Evolutionary conservation across 768 basidiomycete species (phyloP).

Genomic region (Amyloporia xantha): DNA sequence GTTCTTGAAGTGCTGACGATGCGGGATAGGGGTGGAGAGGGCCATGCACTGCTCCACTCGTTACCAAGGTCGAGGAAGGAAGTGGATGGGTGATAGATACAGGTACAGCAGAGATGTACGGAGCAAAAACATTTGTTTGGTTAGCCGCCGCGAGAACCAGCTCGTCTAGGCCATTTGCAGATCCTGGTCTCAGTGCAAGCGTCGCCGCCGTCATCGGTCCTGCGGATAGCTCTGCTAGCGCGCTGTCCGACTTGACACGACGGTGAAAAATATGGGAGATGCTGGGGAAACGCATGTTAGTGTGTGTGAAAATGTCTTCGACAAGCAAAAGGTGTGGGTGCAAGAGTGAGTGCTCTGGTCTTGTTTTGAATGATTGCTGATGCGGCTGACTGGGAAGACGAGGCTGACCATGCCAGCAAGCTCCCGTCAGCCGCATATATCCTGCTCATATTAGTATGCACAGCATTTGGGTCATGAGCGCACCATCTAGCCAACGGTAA

Average conservation of each 20-base stretch:
- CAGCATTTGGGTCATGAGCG: too few relatives aligned
- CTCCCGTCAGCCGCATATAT: too few relatives aligned
- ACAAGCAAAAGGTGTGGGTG: too few relatives aligned
- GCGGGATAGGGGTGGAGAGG: neutral
- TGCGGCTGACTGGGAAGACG: too few relatives aligned
- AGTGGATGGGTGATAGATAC: neutral
- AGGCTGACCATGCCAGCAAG: too few relatives aligned
- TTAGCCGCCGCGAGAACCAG: slow-evolving; percentile 1
- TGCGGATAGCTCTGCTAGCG: slow-evolving; percentile 12
- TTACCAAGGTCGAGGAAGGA: neutral
- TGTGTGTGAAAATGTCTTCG: too few relatives aligned
- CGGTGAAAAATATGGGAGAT: slow-evolving; percentile 20
- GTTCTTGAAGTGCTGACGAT: slow-evolving; percentile 1
- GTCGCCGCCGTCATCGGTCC: slow-evolving; percentile 5
- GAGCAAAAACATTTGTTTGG: slow-evolving; percentile 4
- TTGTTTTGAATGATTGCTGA: too few relatives aligned
- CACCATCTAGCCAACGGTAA: too few relatives aligned
- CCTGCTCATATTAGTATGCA: too few relatives aligned
- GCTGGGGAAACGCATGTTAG: slow-evolving; percentile 19
- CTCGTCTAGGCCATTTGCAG: slow-evolving; percentile 9
- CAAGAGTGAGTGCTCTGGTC: too few relatives aligned
- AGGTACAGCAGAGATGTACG: slow-evolving; percentile 6
- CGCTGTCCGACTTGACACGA: slow-evolving; percentile 18
- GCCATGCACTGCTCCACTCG: too few relatives aligned
- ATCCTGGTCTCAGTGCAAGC: slow-evolving; percentile 10